These are phyloP conservation scores for Dendrocalamus latiflorus DNA, from an alignment of 202 grass and related monocot genomes.

Conservation along the genomic window DNA sequence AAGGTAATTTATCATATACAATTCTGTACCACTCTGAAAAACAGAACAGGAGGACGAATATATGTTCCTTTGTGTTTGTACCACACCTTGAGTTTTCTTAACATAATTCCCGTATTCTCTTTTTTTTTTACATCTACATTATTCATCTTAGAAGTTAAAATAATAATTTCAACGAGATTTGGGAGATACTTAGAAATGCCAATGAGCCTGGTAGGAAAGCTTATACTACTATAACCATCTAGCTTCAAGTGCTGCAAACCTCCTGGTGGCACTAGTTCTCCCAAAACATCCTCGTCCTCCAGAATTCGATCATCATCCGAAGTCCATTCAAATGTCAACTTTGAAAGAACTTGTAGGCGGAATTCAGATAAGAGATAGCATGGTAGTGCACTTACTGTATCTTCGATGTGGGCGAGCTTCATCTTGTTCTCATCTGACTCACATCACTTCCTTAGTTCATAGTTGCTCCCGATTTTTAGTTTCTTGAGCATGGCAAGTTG, in stretches of 20 bases:
- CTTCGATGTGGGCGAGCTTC: not conserved
- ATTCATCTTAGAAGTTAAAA: too few species aligned
- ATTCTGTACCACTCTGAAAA: too few species aligned
- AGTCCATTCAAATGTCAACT: not conserved
- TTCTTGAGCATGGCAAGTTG: not conserved
- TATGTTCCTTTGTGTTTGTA: too few species aligned
- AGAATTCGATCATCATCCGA: not conserved
- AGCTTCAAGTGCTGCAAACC: not conserved
- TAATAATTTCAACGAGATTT: not conserved
- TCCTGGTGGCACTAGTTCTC: not conserved
- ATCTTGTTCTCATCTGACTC: not conserved
- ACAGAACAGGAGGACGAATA: too few species aligned
- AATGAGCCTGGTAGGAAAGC: not conserved
- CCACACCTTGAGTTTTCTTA: too few species aligned
- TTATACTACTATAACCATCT: not conserved
- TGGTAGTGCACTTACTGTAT: not conserved
- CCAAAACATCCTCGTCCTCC: not conserved
- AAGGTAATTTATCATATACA: too few species aligned
- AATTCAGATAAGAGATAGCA: too few species aligned
- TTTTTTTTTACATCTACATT: too few species aligned
- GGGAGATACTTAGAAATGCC: not conserved
- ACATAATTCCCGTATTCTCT: too few species aligned
- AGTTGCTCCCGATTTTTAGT: too few species aligned
- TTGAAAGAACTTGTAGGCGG: too few species aligned
- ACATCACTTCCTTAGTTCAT: too few species aligned